phyloP scores from a whole-genome alignment of 305 asterid species.

The Stenogyne calaminthoides region DNA sequence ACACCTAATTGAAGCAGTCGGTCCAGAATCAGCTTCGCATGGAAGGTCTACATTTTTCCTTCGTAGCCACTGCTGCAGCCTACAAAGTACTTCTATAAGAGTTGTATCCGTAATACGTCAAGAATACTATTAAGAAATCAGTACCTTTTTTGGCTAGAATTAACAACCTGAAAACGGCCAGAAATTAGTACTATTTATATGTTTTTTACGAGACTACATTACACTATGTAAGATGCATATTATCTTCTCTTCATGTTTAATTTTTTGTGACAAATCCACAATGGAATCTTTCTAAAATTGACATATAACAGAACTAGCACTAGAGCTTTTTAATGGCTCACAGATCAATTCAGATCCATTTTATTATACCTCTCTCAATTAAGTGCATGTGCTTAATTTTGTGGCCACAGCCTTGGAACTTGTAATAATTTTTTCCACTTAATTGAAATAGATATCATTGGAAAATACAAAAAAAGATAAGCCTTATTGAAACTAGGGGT shows the following conservation, averaged over 20 bases:
- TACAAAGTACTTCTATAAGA: constrained; percentile 36
- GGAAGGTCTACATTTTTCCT: constrained; percentile 81
- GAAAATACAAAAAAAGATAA: constrained; percentile 2
- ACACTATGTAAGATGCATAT: not conserved
- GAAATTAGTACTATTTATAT: not conserved
- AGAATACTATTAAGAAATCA: constrained; percentile 10
- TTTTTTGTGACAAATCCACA: not conserved
- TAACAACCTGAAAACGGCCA: not conserved
- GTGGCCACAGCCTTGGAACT: constrained; percentile 6
- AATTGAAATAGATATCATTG: not conserved
- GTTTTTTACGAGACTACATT: not conserved
- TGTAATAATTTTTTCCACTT: not conserved
- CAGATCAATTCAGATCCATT: constrained; percentile 6
- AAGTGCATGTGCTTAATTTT: not conserved
- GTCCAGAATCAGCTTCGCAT: constrained; percentile 93
- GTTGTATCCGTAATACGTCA: constrained; percentile 10
- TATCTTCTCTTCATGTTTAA: not conserved
- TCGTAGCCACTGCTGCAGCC: constrained; percentile 97
- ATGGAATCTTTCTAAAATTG: constrained; percentile 8
- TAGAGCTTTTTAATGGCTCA: constrained; percentile 5
- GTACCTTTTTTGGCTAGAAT: not conserved
- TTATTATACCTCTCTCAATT: constrained; percentile 7
- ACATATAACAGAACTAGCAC: constrained; percentile 12
- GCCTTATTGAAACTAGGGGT: constrained; percentile 4
- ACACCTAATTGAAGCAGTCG: constrained; percentile 91